Percentiles rank a stretch among this genome's conserved stretches.
Evolutionary conservation across 306 rosid genomes (phyloP).

Genomic region (Rosa rugosa): DNA sequence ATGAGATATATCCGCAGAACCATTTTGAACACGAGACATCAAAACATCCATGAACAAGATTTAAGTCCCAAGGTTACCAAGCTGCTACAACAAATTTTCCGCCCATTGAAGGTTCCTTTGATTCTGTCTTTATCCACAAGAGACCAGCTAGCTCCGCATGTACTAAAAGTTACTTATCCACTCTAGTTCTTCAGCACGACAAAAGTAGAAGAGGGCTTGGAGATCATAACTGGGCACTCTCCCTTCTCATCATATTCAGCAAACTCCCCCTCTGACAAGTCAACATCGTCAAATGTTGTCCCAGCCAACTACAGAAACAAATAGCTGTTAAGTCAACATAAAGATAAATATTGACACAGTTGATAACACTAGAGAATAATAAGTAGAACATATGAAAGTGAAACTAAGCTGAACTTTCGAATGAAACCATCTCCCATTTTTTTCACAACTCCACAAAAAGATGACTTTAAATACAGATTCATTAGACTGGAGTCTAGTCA

Average conservation of each 20-base stretch:
- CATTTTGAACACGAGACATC: neutral
- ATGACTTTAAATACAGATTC: neutral
- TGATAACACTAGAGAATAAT: neutral
- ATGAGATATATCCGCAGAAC: slow-evolving; percentile 5
- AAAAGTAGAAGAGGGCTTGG: slow-evolving; percentile 60
- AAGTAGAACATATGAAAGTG: neutral
- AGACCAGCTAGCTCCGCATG: neutral
- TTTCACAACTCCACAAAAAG: neutral
- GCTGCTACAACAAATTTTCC: neutral
- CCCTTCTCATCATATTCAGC: slow-evolving; percentile 94
- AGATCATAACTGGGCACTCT: slow-evolving; percentile 81
- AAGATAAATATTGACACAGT: neutral
- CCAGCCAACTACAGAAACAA: slow-evolving; percentile 57
- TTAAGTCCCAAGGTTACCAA: neutral
- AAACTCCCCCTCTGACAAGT: slow-evolving; percentile 68
- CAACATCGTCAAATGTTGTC: slow-evolving; percentile 69
- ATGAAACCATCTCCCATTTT: neutral
- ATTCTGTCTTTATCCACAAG: neutral
- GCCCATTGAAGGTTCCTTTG: neutral
- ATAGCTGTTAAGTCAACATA: slow-evolving; percentile 4
- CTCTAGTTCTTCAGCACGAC: slow-evolving; percentile 36
- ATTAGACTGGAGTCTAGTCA: neutral
- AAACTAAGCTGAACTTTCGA: neutral
- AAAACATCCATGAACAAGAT: neutral
- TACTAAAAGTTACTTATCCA: neutral